Conservation (phyloP, 768 basidiomycete species). For the Leccinum imitatum region DNA sequence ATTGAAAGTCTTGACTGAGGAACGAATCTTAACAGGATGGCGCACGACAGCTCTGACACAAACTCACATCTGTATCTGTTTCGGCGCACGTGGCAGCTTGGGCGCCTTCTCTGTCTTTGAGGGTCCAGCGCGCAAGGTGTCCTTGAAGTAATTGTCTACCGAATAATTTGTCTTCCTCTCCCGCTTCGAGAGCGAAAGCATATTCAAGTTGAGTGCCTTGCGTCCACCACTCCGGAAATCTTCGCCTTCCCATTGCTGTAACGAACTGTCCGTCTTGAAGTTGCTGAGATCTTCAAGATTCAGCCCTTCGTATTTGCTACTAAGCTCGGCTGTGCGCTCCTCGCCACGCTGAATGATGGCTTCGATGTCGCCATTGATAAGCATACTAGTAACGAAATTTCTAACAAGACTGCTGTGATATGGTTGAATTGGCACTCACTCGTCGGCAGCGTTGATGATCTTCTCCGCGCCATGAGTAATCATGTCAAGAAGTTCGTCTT, state of each 20-base stretch:
- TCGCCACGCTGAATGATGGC: constrained; percentile 89
- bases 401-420: neutral
- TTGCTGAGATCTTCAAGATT: constrained; percentile 97
- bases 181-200: constrained; percentile 87
- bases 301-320: constrained; percentile 93
- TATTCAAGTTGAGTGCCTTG: constrained; percentile 70
- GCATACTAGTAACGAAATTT: constrained; percentile 42
- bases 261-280: constrained; percentile 91
- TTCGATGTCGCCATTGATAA: constrained; percentile 88
- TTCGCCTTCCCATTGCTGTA: constrained; percentile 96
- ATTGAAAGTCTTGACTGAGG: constrained; percentile 90
- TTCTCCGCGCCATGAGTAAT: constrained; percentile 97
- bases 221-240: constrained; percentile 81
- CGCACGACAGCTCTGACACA: neutral
- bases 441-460: constrained; percentile 80
- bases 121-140: constrained; percentile 77
- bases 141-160: constrained; percentile 94
- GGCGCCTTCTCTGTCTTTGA: constrained; percentile 80
- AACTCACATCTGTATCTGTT: constrained; percentile 79
- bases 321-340: constrained; percentile 84
- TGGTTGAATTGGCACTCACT: constrained; percentile 45
- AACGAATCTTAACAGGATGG: neutral
- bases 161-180: constrained; percentile 94
- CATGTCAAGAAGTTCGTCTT: constrained; percentile 97
- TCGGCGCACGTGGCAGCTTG: constrained; percentile 82